These are phyloP conservation scores for Microthyrium microscopicum DNA, from an alignment of 2,329 filamentous ascomycete species.

Conservation along the genomic window DNA sequence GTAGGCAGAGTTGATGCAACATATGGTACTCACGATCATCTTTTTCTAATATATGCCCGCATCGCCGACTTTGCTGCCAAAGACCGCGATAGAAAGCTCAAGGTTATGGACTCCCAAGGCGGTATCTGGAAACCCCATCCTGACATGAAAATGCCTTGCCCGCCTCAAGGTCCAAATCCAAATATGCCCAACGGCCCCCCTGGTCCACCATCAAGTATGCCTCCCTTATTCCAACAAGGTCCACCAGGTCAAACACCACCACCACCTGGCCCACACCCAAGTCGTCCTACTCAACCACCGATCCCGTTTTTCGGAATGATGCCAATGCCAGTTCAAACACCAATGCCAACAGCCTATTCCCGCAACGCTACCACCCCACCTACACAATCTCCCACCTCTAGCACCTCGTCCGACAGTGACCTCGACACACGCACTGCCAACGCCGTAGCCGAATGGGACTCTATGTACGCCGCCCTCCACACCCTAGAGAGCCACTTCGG, in stretches of 20 bases:
- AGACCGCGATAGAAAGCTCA: conserved; percentile 65
- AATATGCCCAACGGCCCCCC: conserved; percentile 7
- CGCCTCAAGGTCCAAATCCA: conserved; percentile 2
- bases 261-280: conserved; percentile 7
- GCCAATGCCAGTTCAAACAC: conserved; percentile 22
- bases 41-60: conserved; percentile 66
- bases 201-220: conserved; percentile 9
- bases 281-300: conserved; percentile 16
- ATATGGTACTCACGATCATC: conserved; percentile 78
- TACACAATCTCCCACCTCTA: conserved; percentile 6
- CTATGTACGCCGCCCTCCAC: conserved; percentile 54
- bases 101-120: conserved; percentile 42
- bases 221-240: too few species aligned
- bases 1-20: conserved; percentile 62
- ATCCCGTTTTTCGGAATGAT: conserved; percentile 38
- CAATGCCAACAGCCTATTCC: conserved; percentile 26
- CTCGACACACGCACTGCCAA: conserved; percentile 47
- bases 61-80: conserved; percentile 61
- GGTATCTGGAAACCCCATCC: conserved; percentile 38
- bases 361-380: conserved; percentile 7
- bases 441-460: conserved; percentile 65
- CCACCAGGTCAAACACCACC: conserved; percentile 9
- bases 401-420: conserved; percentile 29
- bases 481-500: conserved; percentile 50
- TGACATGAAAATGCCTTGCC: conserved; percentile 10